Evolutionary conservation across 2,329 filamentous ascomycete genomes (phyloP).

Genomic region (Monilinia vaccinii-corymbosi): DNA sequence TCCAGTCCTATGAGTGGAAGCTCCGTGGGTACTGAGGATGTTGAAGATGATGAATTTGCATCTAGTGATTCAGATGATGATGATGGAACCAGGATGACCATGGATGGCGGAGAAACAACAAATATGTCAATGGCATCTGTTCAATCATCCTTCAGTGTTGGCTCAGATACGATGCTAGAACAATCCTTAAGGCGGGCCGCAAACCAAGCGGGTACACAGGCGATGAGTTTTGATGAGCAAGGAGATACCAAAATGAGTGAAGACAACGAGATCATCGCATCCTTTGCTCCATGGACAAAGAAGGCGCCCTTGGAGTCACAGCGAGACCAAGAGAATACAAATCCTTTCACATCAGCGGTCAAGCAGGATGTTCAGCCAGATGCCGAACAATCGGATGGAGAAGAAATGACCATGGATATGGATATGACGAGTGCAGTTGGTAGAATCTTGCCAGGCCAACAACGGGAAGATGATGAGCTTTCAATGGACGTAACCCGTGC

Average conservation of each 20-base stretch:
- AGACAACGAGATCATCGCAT: constrained; percentile 63
- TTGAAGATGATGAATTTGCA: constrained; percentile 39
- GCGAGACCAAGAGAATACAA: constrained; percentile 40
- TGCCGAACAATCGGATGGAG: constrained; percentile 23
- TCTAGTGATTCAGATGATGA: constrained; percentile 52
- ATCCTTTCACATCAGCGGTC: constrained; percentile 35
- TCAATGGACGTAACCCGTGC: constrained; percentile 91
- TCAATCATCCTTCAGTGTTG: constrained; percentile 47
- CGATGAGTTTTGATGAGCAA: constrained; percentile 47
- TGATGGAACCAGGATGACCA: constrained; percentile 71
- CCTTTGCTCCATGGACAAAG: constrained; percentile 64
- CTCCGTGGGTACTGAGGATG: constrained; percentile 37
- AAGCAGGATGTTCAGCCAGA: constrained; percentile 14
- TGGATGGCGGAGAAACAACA: constrained; percentile 61
- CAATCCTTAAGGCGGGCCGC: constrained; percentile 69
- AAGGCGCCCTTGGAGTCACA: constrained; percentile 35
- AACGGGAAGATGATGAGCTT: constrained; percentile 43
- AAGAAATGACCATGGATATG: constrained; percentile 47
- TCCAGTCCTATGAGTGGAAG: constrained; percentile 70
- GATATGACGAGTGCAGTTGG: constrained; percentile 48
- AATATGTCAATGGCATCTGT: constrained; percentile 56
- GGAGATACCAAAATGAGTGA: constrained; percentile 41
- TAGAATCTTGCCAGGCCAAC: constrained; percentile 35
- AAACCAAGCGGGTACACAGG: constrained; percentile 63
- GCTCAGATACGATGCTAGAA: constrained; percentile 66